phyloP scores from a whole-genome alignment of 164 flowering plant genomes.

The Aristolochia fimbriata region DNA sequence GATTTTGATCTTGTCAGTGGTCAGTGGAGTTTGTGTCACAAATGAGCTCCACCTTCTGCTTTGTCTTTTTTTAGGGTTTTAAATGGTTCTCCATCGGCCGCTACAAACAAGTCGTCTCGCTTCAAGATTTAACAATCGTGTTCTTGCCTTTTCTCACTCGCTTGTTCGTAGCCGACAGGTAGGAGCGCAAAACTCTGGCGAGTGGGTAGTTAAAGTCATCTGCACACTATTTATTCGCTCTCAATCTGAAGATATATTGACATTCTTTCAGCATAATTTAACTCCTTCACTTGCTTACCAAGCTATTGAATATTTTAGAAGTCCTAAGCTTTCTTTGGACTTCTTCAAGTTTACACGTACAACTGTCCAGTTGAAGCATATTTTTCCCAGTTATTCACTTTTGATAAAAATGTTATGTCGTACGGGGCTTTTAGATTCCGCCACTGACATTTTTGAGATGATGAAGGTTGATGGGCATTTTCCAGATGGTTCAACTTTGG shows the following conservation, averaged over 20 bases:
- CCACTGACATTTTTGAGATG: constrained; percentile 30
- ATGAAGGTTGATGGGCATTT: constrained; percentile 51
- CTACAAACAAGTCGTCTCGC: too few species aligned
- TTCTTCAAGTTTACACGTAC: constrained; percentile 43
- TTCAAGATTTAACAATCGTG: too few species aligned
- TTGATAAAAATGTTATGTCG: constrained; percentile 44
- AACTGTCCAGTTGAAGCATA: constrained; percentile 32
- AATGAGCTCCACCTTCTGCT: too few species aligned
- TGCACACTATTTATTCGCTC: constrained; percentile 10
- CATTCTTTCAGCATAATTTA: constrained; percentile 28
- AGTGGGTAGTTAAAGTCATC: constrained; percentile 24
- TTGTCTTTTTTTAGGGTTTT: too few species aligned
- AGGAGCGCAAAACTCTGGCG: background rate
- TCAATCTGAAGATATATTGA: background rate
- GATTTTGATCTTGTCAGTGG: too few species aligned
- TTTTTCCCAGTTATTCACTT: constrained; percentile 30
- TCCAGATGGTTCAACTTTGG: constrained; percentile 28
- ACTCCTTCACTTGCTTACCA: constrained; percentile 40
- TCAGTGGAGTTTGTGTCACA: too few species aligned
- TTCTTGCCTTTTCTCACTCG: too few species aligned
- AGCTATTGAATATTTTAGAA: constrained; percentile 29
- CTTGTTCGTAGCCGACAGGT: too few species aligned
- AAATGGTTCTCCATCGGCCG: too few species aligned
- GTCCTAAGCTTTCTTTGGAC: constrained; percentile 31
- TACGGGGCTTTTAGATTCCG: constrained; percentile 40